Percentiles rank a stretch among this genome's conserved stretches.
Conservation (phyloP, 129 eudicot genomes). For the Pulicaria dysenterica region DNA sequence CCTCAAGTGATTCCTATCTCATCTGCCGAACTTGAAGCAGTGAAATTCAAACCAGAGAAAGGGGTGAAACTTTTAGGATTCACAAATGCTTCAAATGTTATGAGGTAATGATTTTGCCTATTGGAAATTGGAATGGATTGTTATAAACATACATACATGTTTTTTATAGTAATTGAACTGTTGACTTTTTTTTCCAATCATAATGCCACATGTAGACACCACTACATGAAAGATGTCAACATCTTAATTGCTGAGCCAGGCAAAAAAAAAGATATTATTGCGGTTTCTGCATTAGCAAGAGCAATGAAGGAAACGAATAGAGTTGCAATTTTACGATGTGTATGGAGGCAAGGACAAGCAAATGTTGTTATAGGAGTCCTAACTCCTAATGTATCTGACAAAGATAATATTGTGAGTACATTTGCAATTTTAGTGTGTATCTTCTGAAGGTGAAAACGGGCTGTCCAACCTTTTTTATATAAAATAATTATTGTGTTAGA, state of each 20-base stretch:
- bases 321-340: conserved; percentile 93
- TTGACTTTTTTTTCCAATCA: not conserved
- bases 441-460: not conserved
- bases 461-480: too few relatives aligned
- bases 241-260: conserved; percentile 89
- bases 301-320: conserved; percentile 95
- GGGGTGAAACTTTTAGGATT: conserved; percentile 94
- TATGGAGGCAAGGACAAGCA: conserved; percentile 93
- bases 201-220: conserved; percentile 58
- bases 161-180: conserved; percentile 7
- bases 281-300: conserved; percentile 90
- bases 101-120: conserved; percentile 49
- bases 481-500: too few relatives aligned
- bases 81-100: conserved; percentile 78
- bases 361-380: conserved; percentile 83
- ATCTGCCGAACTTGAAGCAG: conserved; percentile 84
- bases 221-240: conserved; percentile 95
- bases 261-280: conserved; percentile 66
- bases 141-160: conserved; percentile 9
- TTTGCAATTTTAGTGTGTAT: conserved; percentile 1
- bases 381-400: conserved; percentile 77
- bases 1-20: conserved; percentile 98
- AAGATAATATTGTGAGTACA: conserved; percentile 68
- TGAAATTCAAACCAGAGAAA: conserved; percentile 91
- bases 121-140: not conserved